phyloP scores from a whole-genome alignment of 225 moss, liverwort and hornwort genomes.

The Antitrichia curtipendula region DNA sequence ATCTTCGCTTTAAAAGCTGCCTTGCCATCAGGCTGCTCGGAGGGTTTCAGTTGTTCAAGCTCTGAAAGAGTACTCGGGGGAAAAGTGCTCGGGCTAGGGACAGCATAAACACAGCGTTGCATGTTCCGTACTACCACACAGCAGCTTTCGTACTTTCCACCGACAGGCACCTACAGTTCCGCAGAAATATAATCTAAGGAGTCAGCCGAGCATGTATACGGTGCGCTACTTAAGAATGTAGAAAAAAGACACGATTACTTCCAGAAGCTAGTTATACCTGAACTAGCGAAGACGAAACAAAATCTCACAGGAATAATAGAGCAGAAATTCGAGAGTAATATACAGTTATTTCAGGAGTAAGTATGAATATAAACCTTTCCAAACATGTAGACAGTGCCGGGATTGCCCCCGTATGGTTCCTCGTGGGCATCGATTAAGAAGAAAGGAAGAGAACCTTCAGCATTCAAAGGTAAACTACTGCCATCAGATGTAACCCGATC shows the following conservation, averaged over 20 bases:
- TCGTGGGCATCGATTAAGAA: constrained; percentile 86
- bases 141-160: constrained; percentile 66
- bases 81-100: constrained; percentile 59
- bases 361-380: constrained; percentile 51
- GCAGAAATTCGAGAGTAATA: background rate
- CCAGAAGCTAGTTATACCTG: background rate
- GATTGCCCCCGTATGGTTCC: constrained; percentile 71
- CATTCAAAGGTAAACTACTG: constrained; percentile 44
- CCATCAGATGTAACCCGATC: constrained; percentile 12
- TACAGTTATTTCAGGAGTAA: background rate
- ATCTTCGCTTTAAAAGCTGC: constrained; percentile 43
- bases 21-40: constrained; percentile 30
- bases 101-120: constrained; percentile 81
- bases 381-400: constrained; percentile 78
- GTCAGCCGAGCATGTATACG: background rate
- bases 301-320: background rate
- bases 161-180: constrained; percentile 38
- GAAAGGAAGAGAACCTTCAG: constrained; percentile 64
- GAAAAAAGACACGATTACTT: background rate
- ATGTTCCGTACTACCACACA: constrained; percentile 75
- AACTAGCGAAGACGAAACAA: background rate
- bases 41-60: constrained; percentile 49
- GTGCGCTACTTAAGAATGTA: background rate
- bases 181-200: background rate
- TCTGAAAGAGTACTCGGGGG: constrained; percentile 37